These are phyloP conservation scores for Camillea tinctor DNA, from an alignment of 2,329 filamentous ascomycete genomes.

Conservation along the genomic window DNA sequence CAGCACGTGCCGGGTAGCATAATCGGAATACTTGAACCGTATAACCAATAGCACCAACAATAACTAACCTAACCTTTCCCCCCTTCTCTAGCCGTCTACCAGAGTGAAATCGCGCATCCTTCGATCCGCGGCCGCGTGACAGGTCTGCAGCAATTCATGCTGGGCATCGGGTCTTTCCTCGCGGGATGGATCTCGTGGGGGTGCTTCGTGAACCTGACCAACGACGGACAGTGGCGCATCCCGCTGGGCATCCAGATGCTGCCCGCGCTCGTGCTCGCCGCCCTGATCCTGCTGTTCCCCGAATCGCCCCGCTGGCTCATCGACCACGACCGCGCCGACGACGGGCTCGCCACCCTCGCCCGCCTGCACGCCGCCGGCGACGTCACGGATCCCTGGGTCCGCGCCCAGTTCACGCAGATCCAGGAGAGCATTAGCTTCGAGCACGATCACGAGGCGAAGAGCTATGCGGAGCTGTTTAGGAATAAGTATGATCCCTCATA, in stretches of 20 bases:
- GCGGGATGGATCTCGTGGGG: conserved; percentile 75
- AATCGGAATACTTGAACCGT: too few relatives aligned
- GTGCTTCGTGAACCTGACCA: conserved; percentile 30
- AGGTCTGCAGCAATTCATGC: conserved; percentile 77
- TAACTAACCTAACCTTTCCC: too few relatives aligned
- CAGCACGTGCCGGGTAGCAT: too few relatives aligned
- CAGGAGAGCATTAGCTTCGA: conserved; percentile 61
- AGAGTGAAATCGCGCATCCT: conserved; percentile 77
- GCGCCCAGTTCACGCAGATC: conserved; percentile 70
- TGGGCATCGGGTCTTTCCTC: conserved; percentile 70
- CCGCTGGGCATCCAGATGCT: conserved; percentile 69
- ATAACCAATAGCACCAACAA: too few relatives aligned
- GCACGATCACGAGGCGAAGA: conserved; percentile 68
- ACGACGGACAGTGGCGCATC: conserved; percentile 48
- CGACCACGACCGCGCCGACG: conserved; percentile 63
- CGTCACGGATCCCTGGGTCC: conserved; percentile 65
- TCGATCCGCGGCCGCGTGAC: conserved; percentile 74
- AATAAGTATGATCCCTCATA: conserved; percentile 40
- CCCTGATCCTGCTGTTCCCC: conserved; percentile 68
- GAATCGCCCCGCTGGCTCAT: conserved; percentile 76
- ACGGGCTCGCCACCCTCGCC: conserved; percentile 66
- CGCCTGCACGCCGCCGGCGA: conserved; percentile 69
- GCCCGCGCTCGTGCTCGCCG: conserved; percentile 62
- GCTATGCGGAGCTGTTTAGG: conserved; percentile 67
- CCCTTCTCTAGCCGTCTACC: conserved; percentile 56